Base-by-base conservation (phyloP, 352 stramenopile species). In the Phytophthora europaea region DNA sequence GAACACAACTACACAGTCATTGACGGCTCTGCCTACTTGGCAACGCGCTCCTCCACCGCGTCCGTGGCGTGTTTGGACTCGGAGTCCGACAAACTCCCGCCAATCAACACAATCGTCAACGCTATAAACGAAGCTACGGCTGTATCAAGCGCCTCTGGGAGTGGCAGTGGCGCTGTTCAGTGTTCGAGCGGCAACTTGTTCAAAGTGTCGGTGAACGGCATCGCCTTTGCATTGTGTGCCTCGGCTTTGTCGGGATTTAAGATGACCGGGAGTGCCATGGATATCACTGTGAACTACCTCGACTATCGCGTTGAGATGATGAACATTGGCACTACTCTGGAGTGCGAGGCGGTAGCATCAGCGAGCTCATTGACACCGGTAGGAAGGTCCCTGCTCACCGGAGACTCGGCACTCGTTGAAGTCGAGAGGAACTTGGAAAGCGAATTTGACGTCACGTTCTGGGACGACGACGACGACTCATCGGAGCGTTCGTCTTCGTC, bases 1-100 rank as follows among this genome's bases (percentile, higher is more conserved):
- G 20, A 61, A n/a, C 33, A 73, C 20, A 78, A 75, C 54, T 85
- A 82, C 53, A 75, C 61, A 6, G 53, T 85, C 4, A 57, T 81
- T 6, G 61, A 81, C 33, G 65, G 76, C 6, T 34, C 67, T 31
- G 50, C 72, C 2, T 79, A 79, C 69, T 64, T 45, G 4, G 40
- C 70, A 28, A 74, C 22, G 6, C 72, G 65, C 43, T 36, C 45
- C 26, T 55, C 50, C 16, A 63, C 36, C 4, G 26, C 61, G 13
- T 43, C 59, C 20, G 61, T 65, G 2, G 26, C 28, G 18, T 81
- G 74, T 18, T 59, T 77, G 47, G 45, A 64, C 50, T 36, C 59
- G 2, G 60, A 71, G 56, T 51, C 70, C 15, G 22, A 36, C 6
- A 70, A 54, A 45, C 48, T 78, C 13, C 71, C 60, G 8, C 28